Percentiles rank a stretch among this genome's conserved stretches.
Evolutionary conservation across 495 filamentous ascomycete species (phyloP).

Genomic region (Aspergillus coremiiformis): DNA sequence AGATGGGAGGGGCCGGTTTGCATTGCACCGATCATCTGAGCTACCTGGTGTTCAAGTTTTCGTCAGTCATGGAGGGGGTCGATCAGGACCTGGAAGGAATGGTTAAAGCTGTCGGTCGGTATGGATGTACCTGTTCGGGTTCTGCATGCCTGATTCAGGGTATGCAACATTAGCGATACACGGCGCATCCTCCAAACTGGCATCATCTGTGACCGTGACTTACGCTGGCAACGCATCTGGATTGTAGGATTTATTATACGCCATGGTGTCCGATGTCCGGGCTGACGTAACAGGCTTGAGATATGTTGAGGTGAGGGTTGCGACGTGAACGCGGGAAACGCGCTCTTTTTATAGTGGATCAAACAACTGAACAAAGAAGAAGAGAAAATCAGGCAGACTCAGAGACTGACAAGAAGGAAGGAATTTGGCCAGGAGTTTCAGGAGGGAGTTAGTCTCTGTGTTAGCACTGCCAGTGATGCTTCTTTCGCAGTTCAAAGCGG

Average conservation of each 20-base stretch:
- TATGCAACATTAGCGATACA: constrained; percentile 2
- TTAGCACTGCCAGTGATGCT: neutral
- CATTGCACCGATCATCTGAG: constrained; percentile 47
- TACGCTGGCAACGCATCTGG: constrained; percentile 96
- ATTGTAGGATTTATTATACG: constrained; percentile 88
- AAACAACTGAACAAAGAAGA: neutral
- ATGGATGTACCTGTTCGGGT: constrained; percentile 92
- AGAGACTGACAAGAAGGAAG: neutral
- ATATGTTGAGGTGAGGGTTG: neutral
- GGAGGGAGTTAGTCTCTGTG: neutral
- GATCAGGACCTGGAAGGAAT: neutral
- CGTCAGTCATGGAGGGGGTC: neutral
- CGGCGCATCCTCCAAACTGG: neutral
- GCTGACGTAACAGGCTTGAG: constrained; percentile 22
- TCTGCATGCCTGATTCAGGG: constrained; percentile 68
- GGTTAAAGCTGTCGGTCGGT: constrained; percentile 10
- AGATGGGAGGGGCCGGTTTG: constrained; percentile 14
- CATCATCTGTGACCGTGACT: constrained; percentile 35
- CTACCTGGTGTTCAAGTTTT: constrained; percentile 34
- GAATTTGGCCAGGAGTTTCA: neutral
- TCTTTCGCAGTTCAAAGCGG: neutral
- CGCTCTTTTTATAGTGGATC: neutral
- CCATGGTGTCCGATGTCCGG: constrained; percentile 50
- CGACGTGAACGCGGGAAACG: neutral
- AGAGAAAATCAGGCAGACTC: neutral